These are phyloP conservation scores for Lignosus rhinocerotis DNA, from an alignment of 1,284 basidiomycete genomes.

Conservation along the genomic window DNA sequence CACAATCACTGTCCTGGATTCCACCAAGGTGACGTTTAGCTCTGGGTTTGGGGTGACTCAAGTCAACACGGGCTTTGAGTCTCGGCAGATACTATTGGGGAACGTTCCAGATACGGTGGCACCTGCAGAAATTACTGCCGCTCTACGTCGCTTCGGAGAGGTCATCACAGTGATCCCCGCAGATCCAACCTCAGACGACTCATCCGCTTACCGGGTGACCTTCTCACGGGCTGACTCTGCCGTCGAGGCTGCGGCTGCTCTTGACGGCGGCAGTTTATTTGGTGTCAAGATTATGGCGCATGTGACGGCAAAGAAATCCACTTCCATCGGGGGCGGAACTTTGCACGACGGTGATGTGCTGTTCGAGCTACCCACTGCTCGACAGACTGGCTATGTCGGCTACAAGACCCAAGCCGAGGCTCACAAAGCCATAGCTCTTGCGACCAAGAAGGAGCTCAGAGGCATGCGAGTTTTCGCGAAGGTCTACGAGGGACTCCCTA, in stretches of 20 bases:
- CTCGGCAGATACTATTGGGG: slow-evolving; percentile 40
- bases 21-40: slow-evolving; percentile 37
- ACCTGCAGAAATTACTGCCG: slow-evolving; percentile 18
- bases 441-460: slow-evolving; percentile 37
- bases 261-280: slow-evolving; percentile 47
- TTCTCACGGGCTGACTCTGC: slow-evolving; percentile 50
- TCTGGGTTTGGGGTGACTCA: slow-evolving; percentile 40
- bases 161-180: slow-evolving; percentile 41
- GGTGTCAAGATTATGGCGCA: slow-evolving; percentile 41
- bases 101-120: slow-evolving; percentile 28
- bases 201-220: slow-evolving; percentile 39
- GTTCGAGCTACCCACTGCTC: slow-evolving; percentile 46
- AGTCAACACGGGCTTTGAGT: slow-evolving; percentile 44
- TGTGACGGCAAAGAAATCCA: slow-evolving; percentile 39
- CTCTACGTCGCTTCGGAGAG: slow-evolving; percentile 42
- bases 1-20: slow-evolving; percentile 27
- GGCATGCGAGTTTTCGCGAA: slow-evolving; percentile 44
- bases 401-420: slow-evolving; percentile 52
- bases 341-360: slow-evolving; percentile 51
- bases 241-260: slow-evolving; percentile 43
- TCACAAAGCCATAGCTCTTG: slow-evolving; percentile 43
- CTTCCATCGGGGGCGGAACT: slow-evolving; percentile 33
- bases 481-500: slow-evolving; percentile 56
- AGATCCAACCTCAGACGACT: slow-evolving; percentile 3
- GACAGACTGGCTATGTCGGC: slow-evolving; percentile 55